These are phyloP conservation scores for Raphanus hybrid DNA, from an alignment of 441 rosid species.

Conservation along the genomic window DNA sequence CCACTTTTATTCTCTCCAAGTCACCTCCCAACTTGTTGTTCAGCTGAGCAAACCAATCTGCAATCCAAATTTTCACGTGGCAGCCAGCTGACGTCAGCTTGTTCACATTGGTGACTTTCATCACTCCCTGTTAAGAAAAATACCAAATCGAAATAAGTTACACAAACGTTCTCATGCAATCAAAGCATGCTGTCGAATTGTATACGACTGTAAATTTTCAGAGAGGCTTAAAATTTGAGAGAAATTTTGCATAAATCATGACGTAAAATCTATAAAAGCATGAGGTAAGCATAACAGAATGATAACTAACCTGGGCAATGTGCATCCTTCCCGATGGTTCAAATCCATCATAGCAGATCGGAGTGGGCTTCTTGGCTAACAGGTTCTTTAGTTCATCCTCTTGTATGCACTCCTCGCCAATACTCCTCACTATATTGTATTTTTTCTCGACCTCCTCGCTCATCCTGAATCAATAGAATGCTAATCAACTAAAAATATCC, in stretches of 20 bases:
- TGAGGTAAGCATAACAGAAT: neutral
- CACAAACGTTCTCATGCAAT: neutral
- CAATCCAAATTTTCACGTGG: constrained; percentile 85
- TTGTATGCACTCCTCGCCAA: constrained; percentile 85
- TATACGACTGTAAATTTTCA: neutral
- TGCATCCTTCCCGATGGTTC: constrained; percentile 97
- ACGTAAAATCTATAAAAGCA: neutral
- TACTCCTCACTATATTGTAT: constrained; percentile 66
- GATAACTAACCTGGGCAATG: constrained; percentile 70
- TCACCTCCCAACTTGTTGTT: constrained; percentile 94
- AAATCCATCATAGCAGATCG: constrained; percentile 89
- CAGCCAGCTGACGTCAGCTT: constrained; percentile 83
- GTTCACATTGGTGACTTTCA: constrained; percentile 85
- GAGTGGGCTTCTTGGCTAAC: constrained; percentile 69
- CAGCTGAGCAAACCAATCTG: constrained; percentile 93
- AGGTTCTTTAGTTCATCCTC: constrained; percentile 79
- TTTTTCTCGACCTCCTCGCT: constrained; percentile 57
- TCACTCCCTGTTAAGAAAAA: constrained; percentile 58
- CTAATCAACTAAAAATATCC: neutral
- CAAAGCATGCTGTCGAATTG: too few relatives aligned
- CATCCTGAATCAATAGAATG: constrained; percentile 37
- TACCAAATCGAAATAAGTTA: neutral
- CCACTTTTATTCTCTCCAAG: constrained; percentile 66
- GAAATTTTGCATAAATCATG: neutral
- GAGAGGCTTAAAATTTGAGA: neutral